Conservation (phyloP, 139 green algal species). For the Limnomonas spitsbergensis region DNA sequence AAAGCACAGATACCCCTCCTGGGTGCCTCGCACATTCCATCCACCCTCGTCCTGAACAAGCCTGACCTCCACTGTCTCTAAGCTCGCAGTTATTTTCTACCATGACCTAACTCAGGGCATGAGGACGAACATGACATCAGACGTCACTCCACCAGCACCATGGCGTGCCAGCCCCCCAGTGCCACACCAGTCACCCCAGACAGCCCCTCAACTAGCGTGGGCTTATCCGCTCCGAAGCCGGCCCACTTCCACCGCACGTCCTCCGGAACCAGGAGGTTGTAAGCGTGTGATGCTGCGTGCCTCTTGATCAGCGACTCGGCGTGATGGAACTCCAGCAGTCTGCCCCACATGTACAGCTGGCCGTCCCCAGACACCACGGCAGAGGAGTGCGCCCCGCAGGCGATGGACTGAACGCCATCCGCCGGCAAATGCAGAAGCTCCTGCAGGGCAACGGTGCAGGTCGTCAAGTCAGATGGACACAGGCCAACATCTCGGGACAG, state of each 20-base stretch:
- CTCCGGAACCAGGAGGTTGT: conserved; percentile 15
- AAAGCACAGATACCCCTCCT: no score
- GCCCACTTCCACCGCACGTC: conserved; percentile 34
- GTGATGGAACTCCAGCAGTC: conserved; percentile 47
- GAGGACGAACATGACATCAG: no score
- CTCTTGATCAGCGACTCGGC: conserved; percentile 20
- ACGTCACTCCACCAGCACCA: conserved; percentile 30
- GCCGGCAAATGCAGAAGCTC: conserved; percentile 36
- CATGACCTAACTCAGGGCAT: no score
- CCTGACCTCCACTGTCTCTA: no score
- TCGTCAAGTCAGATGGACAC: no score
- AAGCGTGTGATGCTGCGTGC: conserved; percentile 7
- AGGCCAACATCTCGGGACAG: no score
- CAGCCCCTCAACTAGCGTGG: conserved; percentile 37
- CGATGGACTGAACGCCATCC: conserved; percentile 23
- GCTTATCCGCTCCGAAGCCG: conserved; percentile 41
- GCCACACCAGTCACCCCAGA: conserved; percentile 34
- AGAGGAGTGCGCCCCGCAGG: conserved; percentile 45
- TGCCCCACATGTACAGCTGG: conserved; percentile 59
- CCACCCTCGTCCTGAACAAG: no score
- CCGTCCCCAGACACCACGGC: conserved; percentile 51
- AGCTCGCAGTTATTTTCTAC: no score
- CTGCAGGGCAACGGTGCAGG: conserved; percentile 14
- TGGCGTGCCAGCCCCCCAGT: conserved; percentile 50
- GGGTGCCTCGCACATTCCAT: no score